Evolutionary conservation across 257 asterid species (phyloP).

Genomic region (Solanum okadae): DNA sequence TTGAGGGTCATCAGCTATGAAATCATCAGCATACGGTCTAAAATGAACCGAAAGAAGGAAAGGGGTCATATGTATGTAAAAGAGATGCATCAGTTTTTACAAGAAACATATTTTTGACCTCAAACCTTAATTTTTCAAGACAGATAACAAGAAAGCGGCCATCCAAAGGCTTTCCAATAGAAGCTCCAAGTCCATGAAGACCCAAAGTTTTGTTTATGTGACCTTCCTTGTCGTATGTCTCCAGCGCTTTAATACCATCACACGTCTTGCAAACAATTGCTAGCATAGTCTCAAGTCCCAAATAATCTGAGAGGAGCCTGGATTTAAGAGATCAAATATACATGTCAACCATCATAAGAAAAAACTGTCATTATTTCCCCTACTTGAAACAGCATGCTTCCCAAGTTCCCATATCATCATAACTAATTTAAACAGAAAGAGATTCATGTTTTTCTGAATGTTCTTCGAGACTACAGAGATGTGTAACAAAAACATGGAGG

Average conservation of each 20-base stretch:
- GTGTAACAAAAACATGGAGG: background rate
- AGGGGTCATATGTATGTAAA: background rate
- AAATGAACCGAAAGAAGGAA: slow-evolving; percentile 14
- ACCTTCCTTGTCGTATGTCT: slow-evolving; percentile 51
- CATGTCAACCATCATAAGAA: slow-evolving; percentile 11
- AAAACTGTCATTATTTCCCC: background rate
- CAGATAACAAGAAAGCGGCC: slow-evolving; percentile 53
- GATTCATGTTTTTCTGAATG: background rate
- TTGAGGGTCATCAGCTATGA: slow-evolving; percentile 66
- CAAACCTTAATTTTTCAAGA: slow-evolving; percentile 62
- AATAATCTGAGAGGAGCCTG: slow-evolving; percentile 64
- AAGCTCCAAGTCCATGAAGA: slow-evolving; percentile 52
- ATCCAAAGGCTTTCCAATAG: slow-evolving; percentile 37
- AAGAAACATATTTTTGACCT: slow-evolving; percentile 1
- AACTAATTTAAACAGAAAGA: background rate
- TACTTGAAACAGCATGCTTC: slow-evolving; percentile 3
- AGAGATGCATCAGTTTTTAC: background rate
- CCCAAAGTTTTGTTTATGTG: slow-evolving; percentile 33
- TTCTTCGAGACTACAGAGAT: background rate
- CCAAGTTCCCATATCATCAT: background rate
- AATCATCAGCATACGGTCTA: slow-evolving; percentile 60
- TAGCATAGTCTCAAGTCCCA: slow-evolving; percentile 71
- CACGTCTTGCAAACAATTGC: slow-evolving; percentile 72
- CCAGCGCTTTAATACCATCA: slow-evolving; percentile 54
- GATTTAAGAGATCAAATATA: slow-evolving; percentile 10